Base-by-base conservation (phyloP, 306 rosid genomes). In the Dryas alaskensis region DNA sequence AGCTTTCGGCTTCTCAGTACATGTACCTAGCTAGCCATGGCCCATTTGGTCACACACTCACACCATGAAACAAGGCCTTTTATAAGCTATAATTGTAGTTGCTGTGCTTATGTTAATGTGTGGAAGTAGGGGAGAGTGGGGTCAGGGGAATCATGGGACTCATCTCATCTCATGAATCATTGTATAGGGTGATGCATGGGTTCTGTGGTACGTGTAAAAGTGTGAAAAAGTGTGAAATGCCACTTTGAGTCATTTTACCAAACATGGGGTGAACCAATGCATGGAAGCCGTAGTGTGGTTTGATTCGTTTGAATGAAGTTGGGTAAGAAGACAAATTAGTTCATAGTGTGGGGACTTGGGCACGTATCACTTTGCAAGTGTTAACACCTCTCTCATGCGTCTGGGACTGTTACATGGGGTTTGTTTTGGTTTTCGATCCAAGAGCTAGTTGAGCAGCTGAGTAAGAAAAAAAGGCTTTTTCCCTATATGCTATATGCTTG, bases 391-490 rank as follows among this genome's bases (percentile, higher is more conserved):
- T 50, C 44, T 67, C 60, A 50, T 54, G 37, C 43, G 53, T 54
- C 40, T 69, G 74, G 52, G 65, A 62, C 31, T 55, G 19, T 59
- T 47, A 47, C 68, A 47, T 22, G 7, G 12, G n/a, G 9, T 52
- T 62, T 16, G 7, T 74, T 74, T 74, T n/a, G 63, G 70, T 16
- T 73, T 73, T 44, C 43, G 63, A 62, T 63, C 70, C 78, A 48
- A 49, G 19, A 16, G 6, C 6, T n/a, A 17, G n/a, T 31, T 31
- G 2, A 31, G 37, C 37, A 31, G 3, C 37, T 31, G 37, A 57
- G 61, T 17, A 57, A 57, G 61, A 17, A 69, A 40, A 31, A 16
- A 58, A 45, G 12, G 27, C 54, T n/a, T 46, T 55, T 70, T 55
- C 42, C 50, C 40, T 25, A 44, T 25, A 44, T 31, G 54, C 43